Evolutionary conservation across 2,329 filamentous ascomycete genomes (phyloP), one percentile per base, ranked within the genome.

Genomic region (Arthroderma uncinatum): DNA sequence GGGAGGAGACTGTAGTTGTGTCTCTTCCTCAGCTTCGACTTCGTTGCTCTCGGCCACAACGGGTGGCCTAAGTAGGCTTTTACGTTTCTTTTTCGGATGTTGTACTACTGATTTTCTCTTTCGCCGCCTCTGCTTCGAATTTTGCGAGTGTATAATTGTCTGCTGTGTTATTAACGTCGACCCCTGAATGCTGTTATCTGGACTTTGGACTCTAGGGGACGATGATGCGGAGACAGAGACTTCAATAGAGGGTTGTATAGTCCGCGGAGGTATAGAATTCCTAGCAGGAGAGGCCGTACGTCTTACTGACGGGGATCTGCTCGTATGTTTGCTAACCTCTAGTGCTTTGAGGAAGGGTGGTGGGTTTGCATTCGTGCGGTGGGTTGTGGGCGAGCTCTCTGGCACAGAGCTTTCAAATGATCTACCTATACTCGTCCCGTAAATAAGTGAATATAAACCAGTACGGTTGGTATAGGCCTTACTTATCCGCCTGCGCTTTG

Each of bases 401-500:
- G 4, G 7, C 3, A 5, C 50, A 2, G 28, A 19, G n/a, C 50
- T 37, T 21, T 53, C 30, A 23, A 36, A 23, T 37, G 50, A 53
- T 53, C 16, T 34, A 34, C 16, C 50, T 53, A 36, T 53, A 33
- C 14, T 30, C 21, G 19, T 19, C 25, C 37, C 23, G 19, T 42
- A 19, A 40, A 25, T 14, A n/a, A 5, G 7, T 39, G 53, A 10
- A 28, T n/a, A 52, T 28, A 48, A n/a, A 48, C 10, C 23, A 25
- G n/a, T 28, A n/a, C 4, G 14, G 44, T 21, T 8, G 14, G 21
- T 48, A 8, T 48, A 28, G 23, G 2, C 14, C 60, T 36, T 62
- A 63, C 61, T 55, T 52, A 62, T 58, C 53, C 59, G 50, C 39
- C 61, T 59, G 16, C 61, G 57, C 28, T 63, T 63, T 3, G 54